Evolutionary conservation across 495 filamentous ascomycete genomes (phyloP).

Genomic region (Xylaria scruposa): DNA sequence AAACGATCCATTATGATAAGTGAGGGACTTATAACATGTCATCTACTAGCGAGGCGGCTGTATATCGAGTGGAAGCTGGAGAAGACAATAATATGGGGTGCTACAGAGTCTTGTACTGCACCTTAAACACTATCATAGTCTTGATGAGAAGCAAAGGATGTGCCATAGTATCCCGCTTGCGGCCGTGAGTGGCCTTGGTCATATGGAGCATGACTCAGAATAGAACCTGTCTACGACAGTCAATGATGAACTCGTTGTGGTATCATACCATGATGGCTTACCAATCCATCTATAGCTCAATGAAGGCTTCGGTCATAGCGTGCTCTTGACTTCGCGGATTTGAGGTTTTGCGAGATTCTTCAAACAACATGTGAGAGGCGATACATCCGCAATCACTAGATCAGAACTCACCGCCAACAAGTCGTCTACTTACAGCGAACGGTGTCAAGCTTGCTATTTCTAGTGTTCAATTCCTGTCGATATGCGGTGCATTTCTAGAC

Average conservation of each 20-base stretch:
- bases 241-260: too few relatives aligned
- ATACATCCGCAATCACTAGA: background rate
- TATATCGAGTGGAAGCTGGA: background rate
- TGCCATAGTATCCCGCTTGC: background rate
- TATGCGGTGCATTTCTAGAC: background rate
- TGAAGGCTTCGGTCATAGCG: background rate
- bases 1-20: slow-evolving; percentile 1
- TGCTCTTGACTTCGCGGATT: background rate
- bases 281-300: background rate
- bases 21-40: background rate
- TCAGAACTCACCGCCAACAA: background rate
- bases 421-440: background rate
- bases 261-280: background rate
- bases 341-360: too few relatives aligned
- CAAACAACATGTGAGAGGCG: background rate
- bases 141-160: background rate
- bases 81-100: background rate
- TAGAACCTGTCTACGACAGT: background rate
- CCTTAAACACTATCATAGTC: too few relatives aligned
- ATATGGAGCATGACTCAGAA: background rate
- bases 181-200: background rate
- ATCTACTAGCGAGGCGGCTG: background rate
- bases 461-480: background rate
- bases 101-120: background rate
- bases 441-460: background rate